These are phyloP conservation scores for Fusarium sulawesiense DNA, from an alignment of 2,329 filamentous ascomycete species.

Conservation along the genomic window DNA sequence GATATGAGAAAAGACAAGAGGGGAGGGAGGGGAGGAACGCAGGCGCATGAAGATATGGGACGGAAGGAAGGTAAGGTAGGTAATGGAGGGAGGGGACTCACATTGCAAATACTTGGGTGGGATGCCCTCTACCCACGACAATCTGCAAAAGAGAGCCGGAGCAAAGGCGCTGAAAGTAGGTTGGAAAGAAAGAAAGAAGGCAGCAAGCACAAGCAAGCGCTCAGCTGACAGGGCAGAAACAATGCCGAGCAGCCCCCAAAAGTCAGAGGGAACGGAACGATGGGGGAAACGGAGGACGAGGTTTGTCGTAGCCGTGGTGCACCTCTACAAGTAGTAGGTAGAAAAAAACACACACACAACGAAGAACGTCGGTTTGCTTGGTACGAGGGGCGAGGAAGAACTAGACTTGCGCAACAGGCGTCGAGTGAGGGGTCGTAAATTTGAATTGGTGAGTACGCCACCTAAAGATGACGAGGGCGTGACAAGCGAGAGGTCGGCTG, in stretches of 20 bases:
- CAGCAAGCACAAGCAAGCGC: slow-evolving; percentile 28
- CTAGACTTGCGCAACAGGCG: slow-evolving; percentile 43
- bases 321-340: slow-evolving; percentile 27
- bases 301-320: slow-evolving; percentile 30
- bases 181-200: slow-evolving; percentile 26
- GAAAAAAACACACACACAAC: slow-evolving; percentile 30
- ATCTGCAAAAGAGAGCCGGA: slow-evolving; percentile 59
- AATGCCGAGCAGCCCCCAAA: slow-evolving; percentile 40
- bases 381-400: slow-evolving; percentile 45
- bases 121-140: slow-evolving; percentile 60
- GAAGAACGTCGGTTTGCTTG: slow-evolving; percentile 25
- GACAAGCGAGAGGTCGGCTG: slow-evolving; percentile 41
- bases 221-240: slow-evolving; percentile 34
- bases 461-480: slow-evolving; percentile 45
- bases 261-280: slow-evolving; percentile 24
- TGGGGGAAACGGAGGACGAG: slow-evolving; percentile 40
- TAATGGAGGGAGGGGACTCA: slow-evolving; percentile 51
- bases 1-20: slow-evolving; percentile 29
- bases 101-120: slow-evolving; percentile 55
- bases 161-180: slow-evolving; percentile 52
- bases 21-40: slow-evolving; percentile 28
- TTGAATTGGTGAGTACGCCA: slow-evolving; percentile 40
- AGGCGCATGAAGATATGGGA: slow-evolving; percentile 28
- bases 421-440: slow-evolving; percentile 44
- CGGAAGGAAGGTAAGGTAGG: slow-evolving; percentile 30